phyloP scores from a whole-genome alignment of 2,329 filamentous ascomycete species.

The Metarhizium guizhouense region DNA sequence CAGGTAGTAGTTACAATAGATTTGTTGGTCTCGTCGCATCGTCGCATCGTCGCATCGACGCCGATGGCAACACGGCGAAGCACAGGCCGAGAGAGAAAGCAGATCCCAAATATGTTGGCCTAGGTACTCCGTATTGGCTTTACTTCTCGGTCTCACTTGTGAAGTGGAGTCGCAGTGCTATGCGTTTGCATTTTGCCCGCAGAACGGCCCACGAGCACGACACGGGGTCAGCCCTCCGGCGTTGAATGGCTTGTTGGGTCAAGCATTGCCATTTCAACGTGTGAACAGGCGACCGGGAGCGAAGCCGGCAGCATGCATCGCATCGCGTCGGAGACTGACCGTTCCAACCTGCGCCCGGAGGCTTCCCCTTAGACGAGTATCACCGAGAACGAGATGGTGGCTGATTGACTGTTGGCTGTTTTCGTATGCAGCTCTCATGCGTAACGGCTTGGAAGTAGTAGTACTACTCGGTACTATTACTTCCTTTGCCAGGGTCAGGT shows the following conservation, averaged over 20 bases:
- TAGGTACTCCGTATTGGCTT: neutral
- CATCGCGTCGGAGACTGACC: neutral
- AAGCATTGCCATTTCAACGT: too few relatives aligned
- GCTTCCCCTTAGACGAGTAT: neutral
- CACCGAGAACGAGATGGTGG: neutral
- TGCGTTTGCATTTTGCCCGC: neutral
- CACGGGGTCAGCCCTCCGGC: neutral
- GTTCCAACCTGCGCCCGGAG: neutral
- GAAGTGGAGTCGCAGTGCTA: neutral
- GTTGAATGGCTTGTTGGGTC: neutral
- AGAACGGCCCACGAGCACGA: neutral
- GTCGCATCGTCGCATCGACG: too few relatives aligned
- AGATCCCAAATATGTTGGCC: neutral
- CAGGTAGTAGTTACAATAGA: too few relatives aligned
- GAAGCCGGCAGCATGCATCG: neutral
- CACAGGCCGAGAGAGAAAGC: neutral
- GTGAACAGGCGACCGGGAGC: neutral
- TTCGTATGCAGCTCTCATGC: too few relatives aligned
- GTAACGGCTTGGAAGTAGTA: too few relatives aligned
- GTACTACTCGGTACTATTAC: too few relatives aligned
- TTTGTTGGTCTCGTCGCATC: too few relatives aligned
- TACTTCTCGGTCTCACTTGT: neutral
- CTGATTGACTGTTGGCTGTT: neutral
- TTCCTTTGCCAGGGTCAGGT: too few relatives aligned
- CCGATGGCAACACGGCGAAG: too few relatives aligned